Base-by-base conservation (phyloP, 495 filamentous ascomycete genomes). In the Neurospora sp. region DNA sequence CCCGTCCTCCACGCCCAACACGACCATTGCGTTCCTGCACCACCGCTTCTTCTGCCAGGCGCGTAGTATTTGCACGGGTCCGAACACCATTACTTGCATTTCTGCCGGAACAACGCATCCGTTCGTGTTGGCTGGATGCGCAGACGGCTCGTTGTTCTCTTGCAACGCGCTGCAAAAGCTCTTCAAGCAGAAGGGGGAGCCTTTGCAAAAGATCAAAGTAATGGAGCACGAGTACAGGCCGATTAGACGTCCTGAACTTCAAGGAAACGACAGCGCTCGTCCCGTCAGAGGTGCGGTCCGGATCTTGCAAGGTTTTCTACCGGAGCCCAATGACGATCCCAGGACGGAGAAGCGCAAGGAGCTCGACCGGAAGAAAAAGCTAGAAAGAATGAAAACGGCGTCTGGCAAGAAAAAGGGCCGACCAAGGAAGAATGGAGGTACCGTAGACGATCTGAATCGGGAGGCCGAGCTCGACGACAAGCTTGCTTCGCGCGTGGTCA, bases 341-440 rank as follows among this genome's bases (percentile, higher is more conserved):
- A 87, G 88, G 77, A 84, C 82, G 59, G 91, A 89, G 27, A 87
- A 90, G 78, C 84, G 87, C 38, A 92, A 90, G 82, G 88, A 87
- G 76, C 84, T 89, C 45, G 89, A 91, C 76, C 85, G 86, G 40
- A 88, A 77, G 48, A 79, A 79, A 74, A 70, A 72, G 35, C 70
- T 88, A 59, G 88, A 89, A 75, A 83, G 83, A 22, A 87, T 84
- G 75, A 89, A 88, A 45, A 90, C 86, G 70, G 84, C 84, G 69
- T 89, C 86, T 73, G 88, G 87, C 44, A 84, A 85, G 75, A 84
- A 87, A 76, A 87, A 88, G 76, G 79, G 84, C 72, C 74, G 83
- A 69, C 42, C 70, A 12, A 78, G 76, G 74, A 77, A 74, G 71
- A 75, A 77, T 20, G 76, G 70, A 31, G 76, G 73, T 3, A 74